These are phyloP conservation scores for Solanum chiquidenum DNA, from an alignment of 257 asterid genomes.

Conservation along the genomic window DNA sequence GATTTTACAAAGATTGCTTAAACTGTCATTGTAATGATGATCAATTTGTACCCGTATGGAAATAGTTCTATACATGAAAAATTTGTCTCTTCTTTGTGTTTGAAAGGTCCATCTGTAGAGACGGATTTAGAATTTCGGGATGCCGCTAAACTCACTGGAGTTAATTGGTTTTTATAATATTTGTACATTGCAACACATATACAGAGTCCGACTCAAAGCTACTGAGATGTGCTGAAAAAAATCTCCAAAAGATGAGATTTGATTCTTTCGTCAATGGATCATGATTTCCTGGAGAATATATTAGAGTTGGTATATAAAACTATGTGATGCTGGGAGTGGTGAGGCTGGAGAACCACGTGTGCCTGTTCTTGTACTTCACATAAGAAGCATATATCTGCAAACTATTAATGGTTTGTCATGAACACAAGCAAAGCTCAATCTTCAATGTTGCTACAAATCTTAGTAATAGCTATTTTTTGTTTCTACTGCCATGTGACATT, in stretches of 20 bases:
- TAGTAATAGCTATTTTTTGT: neutral
- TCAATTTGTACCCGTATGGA: neutral
- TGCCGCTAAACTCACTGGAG: neutral
- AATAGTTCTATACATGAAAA: neutral
- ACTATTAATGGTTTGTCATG: neutral
- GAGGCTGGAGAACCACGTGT: neutral
- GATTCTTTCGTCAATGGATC: neutral
- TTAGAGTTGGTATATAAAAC: neutral
- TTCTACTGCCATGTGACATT: neutral
- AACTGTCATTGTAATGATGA: neutral
- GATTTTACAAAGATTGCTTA: neutral
- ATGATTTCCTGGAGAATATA: neutral
- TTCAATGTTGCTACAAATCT: neutral
- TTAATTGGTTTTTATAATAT: neutral
- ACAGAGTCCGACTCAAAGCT: neutral
- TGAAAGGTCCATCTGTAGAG: neutral
- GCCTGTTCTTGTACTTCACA: neutral
- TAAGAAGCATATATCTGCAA: neutral
- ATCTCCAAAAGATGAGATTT: neutral
- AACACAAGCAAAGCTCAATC: neutral
- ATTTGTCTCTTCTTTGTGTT: neutral
- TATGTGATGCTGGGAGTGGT: neutral
- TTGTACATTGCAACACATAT: neutral
- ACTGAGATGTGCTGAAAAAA: neutral
- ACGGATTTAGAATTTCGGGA: neutral